Evolutionary conservation across 768 basidiomycete species (phyloP), one percentile per base, ranked within the genome.

Genomic region (Boletus vermiculosoides): DNA sequence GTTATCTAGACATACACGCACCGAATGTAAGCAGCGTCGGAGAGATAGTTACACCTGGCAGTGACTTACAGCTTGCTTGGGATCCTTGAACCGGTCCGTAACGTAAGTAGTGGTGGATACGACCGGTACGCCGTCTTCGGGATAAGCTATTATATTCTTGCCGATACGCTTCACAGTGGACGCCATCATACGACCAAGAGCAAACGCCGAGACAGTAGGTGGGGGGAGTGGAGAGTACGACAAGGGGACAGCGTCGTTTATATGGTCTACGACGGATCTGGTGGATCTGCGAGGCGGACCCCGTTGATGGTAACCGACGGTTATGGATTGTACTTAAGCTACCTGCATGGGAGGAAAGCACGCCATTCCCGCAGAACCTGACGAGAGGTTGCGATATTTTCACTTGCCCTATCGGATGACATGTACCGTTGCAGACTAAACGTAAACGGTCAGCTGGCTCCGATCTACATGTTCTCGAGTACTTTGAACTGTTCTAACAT

Each of bases 51-150:
- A n/a, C 13, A n/a, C n/a, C 34, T 22, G 13, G n/a, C n/a, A n/a
- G 13, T 2, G 34, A 58, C 63, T 53, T 62, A 89, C 89, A 25
- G 73, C 73, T 39, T 70, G 75, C 55, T 73, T 78, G 1, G 88
- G 87, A 54, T 83, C 70, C 7, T 58, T 57, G 31, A 75, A 62
- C 46, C 77, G 72, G 22, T 69, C 64, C 11, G 64, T 63, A 42
- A 86, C 47, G 75, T 82, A 92, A 49, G 87, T 80, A 9, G 73
- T 71, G 40, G 78, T 74, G n/a, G 86, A 80, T 45, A 90, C 75
- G 42, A 85, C 74, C 23, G 86, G 82, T 7, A 86, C 80, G 11
- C 70, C 66, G 9, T 83, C 74, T 52, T 89, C 86, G 9, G 86
- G 84, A 62, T 86, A 78, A 8, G 73, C 81, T 45, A 92, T 77